Percentiles rank a stretch among this genome's conserved stretches.
These are phyloP conservation scores for Exophiala calicioides DNA, from an alignment of 2,329 filamentous ascomycete species.

Conservation along the genomic window DNA sequence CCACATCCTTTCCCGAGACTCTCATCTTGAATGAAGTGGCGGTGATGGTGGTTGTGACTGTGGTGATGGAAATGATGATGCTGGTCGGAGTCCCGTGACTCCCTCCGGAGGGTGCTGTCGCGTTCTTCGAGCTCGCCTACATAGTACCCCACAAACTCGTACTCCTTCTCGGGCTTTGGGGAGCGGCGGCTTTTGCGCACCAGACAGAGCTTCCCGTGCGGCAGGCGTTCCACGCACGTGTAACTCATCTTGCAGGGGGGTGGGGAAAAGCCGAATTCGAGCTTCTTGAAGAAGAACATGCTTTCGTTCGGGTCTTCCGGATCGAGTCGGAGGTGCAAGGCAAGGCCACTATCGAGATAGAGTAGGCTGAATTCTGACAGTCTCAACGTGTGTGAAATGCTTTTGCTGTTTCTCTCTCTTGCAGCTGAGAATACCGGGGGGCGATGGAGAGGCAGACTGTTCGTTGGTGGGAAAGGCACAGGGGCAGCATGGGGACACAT, in stretches of 20 bases:
- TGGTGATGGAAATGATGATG: neutral
- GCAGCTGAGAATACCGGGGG: no score
- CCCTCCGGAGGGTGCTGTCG: neutral
- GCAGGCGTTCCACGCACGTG: slow-evolving; percentile 3
- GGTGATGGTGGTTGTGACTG: neutral
- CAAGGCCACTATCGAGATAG: neutral
- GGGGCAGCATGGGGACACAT: no score
- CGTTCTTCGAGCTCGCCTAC: neutral
- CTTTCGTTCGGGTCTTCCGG: no score
- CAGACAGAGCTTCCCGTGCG: slow-evolving; percentile 1
- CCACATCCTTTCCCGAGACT: neutral
- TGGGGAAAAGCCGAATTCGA: neutral
- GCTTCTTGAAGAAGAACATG: neutral
- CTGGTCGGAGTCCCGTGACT: neutral
- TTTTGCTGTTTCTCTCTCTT: no score
- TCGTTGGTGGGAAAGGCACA: no score
- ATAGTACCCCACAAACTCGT: neutral
- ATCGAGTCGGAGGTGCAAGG: neutral
- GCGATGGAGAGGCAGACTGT: no score
- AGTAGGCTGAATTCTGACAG: no score
- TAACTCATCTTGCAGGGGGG: slow-evolving; percentile 1
- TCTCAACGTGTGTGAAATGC: no score
- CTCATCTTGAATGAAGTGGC: neutral
- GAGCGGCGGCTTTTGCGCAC: slow-evolving; percentile 2
- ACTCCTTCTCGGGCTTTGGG: neutral